Evolutionary conservation across 495 filamentous ascomycete species (phyloP).

Genomic region (Hypoxylon subgilvum): DNA sequence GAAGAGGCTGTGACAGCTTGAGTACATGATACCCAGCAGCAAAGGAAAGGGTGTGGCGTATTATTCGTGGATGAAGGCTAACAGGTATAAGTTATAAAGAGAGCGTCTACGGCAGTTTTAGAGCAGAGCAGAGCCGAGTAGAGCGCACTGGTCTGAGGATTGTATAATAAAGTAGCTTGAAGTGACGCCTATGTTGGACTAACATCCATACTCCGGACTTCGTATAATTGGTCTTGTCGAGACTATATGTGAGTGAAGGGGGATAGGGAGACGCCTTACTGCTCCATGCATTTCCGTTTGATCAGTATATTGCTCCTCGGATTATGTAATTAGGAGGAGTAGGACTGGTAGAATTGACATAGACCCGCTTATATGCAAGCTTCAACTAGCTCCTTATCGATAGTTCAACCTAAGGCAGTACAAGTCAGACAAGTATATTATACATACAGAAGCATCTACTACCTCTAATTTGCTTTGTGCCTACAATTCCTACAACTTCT

Average conservation of each 20-base stretch:
- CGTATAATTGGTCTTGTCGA: too few species aligned
- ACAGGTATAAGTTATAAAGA: conserved; percentile 6
- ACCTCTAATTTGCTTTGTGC: conserved; percentile 1
- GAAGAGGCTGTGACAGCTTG: conserved; percentile 10
- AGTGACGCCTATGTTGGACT: conserved; percentile 4
- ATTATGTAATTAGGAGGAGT: too few species aligned
- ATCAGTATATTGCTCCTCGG: too few species aligned
- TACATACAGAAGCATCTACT: too few species aligned
- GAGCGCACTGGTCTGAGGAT: conserved; percentile 8
- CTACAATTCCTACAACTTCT: background rate
- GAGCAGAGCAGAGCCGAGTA: background rate
- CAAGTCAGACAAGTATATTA: too few species aligned
- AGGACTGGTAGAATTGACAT: too few species aligned
- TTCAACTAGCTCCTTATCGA: too few species aligned
- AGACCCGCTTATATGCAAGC: too few species aligned
- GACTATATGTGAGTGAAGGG: too few species aligned
- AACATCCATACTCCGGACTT: conserved; percentile 4
- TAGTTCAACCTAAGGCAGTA: too few species aligned
- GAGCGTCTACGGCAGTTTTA: background rate
- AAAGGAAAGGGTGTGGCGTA: background rate
- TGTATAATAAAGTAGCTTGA: conserved; percentile 39
- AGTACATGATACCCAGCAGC: background rate
- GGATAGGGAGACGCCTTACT: too few species aligned
- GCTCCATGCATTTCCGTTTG: too few species aligned
- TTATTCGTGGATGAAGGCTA: conserved; percentile 4